phyloP scores from a whole-genome alignment of 1,284 basidiomycete species.

The Marasmius oreades region DNA sequence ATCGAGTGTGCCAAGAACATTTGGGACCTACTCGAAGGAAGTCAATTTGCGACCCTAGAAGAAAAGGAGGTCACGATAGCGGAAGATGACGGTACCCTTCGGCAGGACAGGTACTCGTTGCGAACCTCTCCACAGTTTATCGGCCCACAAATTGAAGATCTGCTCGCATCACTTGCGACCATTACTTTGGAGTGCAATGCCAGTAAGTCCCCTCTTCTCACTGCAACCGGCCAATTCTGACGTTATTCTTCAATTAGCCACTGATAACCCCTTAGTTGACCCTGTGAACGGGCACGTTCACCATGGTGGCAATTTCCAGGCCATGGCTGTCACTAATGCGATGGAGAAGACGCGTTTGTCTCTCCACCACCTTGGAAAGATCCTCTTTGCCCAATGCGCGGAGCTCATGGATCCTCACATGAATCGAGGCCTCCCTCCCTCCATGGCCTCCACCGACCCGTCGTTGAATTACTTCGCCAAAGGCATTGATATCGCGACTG shows the following conservation, averaged over 20 bases:
- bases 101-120: slow-evolving; percentile 70
- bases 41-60: slow-evolving; percentile 60
- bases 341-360: slow-evolving; percentile 87
- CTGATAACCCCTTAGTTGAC: slow-evolving; percentile 75
- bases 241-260: slow-evolving; percentile 39
- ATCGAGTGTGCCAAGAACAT: slow-evolving; percentile 72
- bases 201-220: slow-evolving; percentile 47
- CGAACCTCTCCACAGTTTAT: slow-evolving; percentile 82
- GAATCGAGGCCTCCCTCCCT: slow-evolving; percentile 82
- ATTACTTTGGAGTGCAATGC: slow-evolving; percentile 82
- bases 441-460: slow-evolving; percentile 78
- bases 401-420: slow-evolving; percentile 80
- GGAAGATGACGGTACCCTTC: slow-evolving; percentile 61
- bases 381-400: slow-evolving; percentile 81
- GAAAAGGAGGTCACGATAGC: slow-evolving; percentile 63
- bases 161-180: slow-evolving; percentile 60
- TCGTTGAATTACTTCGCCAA: slow-evolving; percentile 83
- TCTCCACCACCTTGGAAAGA: slow-evolving; percentile 79
- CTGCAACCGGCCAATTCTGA: slow-evolving; percentile 7
- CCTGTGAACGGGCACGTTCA: slow-evolving; percentile 64
- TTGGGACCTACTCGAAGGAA: slow-evolving; percentile 68
- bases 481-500: slow-evolving; percentile 82
- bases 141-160: slow-evolving; percentile 83
- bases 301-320: slow-evolving; percentile 88
- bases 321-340: slow-evolving; percentile 81